Evolutionary conservation across 1,284 basidiomycete genomes (phyloP).

Genomic region (Leccinum pallidistipes): DNA sequence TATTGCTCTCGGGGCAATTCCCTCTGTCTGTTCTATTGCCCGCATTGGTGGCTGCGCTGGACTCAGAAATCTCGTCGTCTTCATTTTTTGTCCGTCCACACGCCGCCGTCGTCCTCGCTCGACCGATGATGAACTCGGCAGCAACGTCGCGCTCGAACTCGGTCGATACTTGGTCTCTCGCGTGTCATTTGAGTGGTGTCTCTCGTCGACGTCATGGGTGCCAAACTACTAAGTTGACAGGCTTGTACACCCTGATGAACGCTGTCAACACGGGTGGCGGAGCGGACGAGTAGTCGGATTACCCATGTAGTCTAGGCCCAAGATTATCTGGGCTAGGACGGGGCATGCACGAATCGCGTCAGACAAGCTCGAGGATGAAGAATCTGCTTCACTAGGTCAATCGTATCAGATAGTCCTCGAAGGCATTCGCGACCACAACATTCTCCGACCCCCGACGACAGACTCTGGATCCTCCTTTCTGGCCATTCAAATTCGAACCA

Average conservation of each 20-base stretch:
- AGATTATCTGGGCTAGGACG: background rate
- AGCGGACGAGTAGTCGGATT: background rate
- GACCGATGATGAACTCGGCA: background rate
- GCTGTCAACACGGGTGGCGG: background rate
- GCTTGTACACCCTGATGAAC: background rate
- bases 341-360: background rate
- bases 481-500: background rate
- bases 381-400: background rate
- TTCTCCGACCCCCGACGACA: constrained; percentile 58
- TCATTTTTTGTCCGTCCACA: no score
- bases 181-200: background rate
- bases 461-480: constrained; percentile 31
- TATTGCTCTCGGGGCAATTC: constrained; percentile 55
- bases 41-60: constrained; percentile 70
- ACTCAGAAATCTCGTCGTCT: constrained; percentile 35
- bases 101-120: background rate
- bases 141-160: background rate
- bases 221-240: background rate
- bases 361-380: no score
- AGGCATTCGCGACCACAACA: background rate
- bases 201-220: no score
- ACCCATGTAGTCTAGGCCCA: background rate
- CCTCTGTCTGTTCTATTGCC: constrained; percentile 68
- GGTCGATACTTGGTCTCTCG: background rate
- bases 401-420: background rate